Evolutionary conservation across 345 rosid species (phyloP).

Genomic region (Psidium friedrichsthalianum): DNA sequence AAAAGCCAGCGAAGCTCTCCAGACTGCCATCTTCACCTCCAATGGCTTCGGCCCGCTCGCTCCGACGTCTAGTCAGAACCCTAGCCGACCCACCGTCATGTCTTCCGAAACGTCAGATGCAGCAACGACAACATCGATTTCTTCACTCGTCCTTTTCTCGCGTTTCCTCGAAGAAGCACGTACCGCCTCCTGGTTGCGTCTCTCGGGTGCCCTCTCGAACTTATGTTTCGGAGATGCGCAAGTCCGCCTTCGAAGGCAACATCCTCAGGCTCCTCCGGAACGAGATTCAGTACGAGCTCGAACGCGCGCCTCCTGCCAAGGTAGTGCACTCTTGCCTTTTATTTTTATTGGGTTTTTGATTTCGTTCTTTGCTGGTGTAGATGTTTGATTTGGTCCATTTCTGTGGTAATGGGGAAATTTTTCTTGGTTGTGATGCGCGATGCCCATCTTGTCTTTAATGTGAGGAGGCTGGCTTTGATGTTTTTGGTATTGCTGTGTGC

Average conservation of each 20-base stretch:
- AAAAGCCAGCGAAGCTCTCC: background rate
- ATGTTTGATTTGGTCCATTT: background rate
- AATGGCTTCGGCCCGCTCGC: constrained; percentile 24
- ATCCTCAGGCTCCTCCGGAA: constrained; percentile 47
- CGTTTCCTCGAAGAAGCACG: background rate
- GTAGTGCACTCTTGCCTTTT: background rate
- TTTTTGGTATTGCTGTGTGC: background rate
- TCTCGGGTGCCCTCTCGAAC: constrained; percentile 28
- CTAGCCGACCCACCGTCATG: background rate
- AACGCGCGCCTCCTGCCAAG: constrained; percentile 32
- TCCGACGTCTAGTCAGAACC: background rate
- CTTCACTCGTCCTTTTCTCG: constrained; percentile 3
- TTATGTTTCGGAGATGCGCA: constrained; percentile 64
- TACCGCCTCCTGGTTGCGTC: background rate
- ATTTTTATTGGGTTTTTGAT: background rate
- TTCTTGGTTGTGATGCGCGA: background rate
- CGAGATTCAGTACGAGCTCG: constrained; percentile 66
- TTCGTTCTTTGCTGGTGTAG: background rate
- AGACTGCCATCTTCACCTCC: background rate
- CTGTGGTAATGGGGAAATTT: background rate
- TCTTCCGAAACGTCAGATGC: background rate
- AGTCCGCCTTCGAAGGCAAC: constrained; percentile 61
- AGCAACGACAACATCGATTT: background rate
- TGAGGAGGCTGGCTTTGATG: background rate
- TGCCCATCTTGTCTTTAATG: background rate